Evolutionary conservation across 2,329 filamentous ascomycete genomes (phyloP).

Genomic region (Cytospora paraplurivora): DNA sequence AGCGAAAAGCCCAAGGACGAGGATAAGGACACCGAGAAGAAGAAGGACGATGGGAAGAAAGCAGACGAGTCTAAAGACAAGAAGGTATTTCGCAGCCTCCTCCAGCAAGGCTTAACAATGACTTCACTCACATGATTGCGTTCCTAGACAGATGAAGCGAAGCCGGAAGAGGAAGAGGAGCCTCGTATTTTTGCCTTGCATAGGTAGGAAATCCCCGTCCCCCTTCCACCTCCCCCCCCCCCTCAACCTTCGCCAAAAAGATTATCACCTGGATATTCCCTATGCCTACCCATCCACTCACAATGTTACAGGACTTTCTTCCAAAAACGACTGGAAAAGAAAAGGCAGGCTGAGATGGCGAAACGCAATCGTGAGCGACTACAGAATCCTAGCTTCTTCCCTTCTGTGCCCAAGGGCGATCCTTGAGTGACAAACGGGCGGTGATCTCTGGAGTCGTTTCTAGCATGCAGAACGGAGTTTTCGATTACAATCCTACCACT

Average conservation of each 20-base stretch:
- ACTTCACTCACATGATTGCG: conserved; percentile 43
- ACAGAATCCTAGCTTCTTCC: conserved; percentile 78
- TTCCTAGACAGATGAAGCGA: conserved; percentile 39
- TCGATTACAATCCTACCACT: background rate
- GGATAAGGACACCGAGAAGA: conserved; percentile 45
- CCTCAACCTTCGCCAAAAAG: background rate
- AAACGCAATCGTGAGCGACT: conserved; percentile 81
- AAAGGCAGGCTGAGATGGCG: conserved; percentile 75
- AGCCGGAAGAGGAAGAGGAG: conserved; percentile 59
- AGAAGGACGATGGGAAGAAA: conserved; percentile 44
- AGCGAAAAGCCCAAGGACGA: conserved; percentile 57
- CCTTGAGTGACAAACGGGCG: conserved; percentile 38
- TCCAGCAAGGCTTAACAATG: background rate
- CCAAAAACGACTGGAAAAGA: conserved; percentile 78
- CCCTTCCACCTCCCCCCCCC: conserved; percentile 21
- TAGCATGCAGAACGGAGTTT: conserved; percentile 30
- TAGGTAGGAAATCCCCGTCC: conserved; percentile 54
- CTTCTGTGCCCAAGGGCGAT: conserved; percentile 73
- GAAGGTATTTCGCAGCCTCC: conserved; percentile 32
- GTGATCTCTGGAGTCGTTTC: background rate
- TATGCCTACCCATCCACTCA: conserved; percentile 2
- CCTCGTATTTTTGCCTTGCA: conserved; percentile 83
- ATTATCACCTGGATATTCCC: background rate
- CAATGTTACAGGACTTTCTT: conserved; percentile 71
- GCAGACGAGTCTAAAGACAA: conserved; percentile 36